These are phyloP conservation scores for Noccaea bulbosa DNA, from an alignment of 345 rosid genomes.

Conservation along the genomic window DNA sequence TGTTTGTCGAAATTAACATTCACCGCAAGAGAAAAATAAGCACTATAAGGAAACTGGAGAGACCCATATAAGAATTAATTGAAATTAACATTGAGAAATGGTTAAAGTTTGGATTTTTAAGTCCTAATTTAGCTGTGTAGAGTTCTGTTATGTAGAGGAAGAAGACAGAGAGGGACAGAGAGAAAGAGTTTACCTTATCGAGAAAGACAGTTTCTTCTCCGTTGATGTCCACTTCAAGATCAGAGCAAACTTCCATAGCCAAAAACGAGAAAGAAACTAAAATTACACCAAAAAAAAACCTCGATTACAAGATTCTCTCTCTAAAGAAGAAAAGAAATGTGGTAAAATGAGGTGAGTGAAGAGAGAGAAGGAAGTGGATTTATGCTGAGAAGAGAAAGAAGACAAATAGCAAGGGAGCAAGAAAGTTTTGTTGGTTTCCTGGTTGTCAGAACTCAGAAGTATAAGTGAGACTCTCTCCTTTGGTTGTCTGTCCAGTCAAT, in stretches of 20 bases:
- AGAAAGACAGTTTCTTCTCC: constrained; percentile 86
- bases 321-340: constrained; percentile 42
- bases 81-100: constrained; percentile 17
- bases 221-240: constrained; percentile 92
- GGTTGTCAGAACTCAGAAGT: constrained; percentile 45
- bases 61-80: constrained; percentile 11
- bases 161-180: neutral
- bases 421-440: constrained; percentile 41
- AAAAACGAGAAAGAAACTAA: constrained; percentile 34
- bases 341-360: constrained; percentile 37
- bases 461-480: constrained; percentile 14
- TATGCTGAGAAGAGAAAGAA: constrained; percentile 53
- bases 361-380: constrained; percentile 37
- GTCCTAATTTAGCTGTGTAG: neutral
- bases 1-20: neutral
- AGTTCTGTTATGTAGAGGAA: constrained; percentile 1
- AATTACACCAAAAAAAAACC: constrained; percentile 19
- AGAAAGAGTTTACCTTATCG: constrained; percentile 60
- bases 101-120: constrained; percentile 26
- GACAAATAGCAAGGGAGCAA: constrained; percentile 56
- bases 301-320: constrained; percentile 41
- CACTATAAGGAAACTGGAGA: neutral
- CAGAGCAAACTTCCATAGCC: constrained; percentile 76
- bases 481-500: constrained; percentile 41
- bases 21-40: neutral